Percentiles rank a stretch among this genome's conserved stretches.
phyloP scores from a whole-genome alignment of 2,329 filamentous ascomycete genomes.

The Penicillium paneum region DNA sequence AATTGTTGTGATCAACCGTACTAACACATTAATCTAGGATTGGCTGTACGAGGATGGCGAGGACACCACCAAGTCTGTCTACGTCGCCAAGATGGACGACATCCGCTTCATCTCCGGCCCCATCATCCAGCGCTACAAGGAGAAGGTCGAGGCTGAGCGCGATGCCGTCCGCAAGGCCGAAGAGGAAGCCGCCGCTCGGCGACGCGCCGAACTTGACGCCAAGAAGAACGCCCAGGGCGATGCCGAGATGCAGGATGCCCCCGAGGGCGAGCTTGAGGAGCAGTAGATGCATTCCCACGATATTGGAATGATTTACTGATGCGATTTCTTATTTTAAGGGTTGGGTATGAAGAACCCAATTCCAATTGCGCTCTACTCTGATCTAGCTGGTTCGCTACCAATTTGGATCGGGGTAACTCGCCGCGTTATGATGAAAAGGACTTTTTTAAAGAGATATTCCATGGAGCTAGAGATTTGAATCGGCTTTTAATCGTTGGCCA shows the following conservation, averaged over 20 bases:
- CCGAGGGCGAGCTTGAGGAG: slow-evolving; percentile 39
- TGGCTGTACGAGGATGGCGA: slow-evolving; percentile 98
- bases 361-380: neutral
- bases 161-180: slow-evolving; percentile 64
- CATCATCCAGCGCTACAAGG: slow-evolving; percentile 89
- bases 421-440: slow-evolving; percentile 26
- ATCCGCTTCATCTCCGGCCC: slow-evolving; percentile 87
- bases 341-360: neutral
- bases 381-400: neutral
- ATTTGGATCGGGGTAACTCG: slow-evolving; percentile 1
- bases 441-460: slow-evolving; percentile 23
- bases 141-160: slow-evolving; percentile 86
- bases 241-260: slow-evolving; percentile 61
- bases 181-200: slow-evolving; percentile 63
- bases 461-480: slow-evolving; percentile 22
- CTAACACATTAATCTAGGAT: slow-evolving; percentile 57
- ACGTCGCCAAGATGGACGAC: slow-evolving; percentile 93
- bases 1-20: slow-evolving; percentile 14
- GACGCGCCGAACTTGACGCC: slow-evolving; percentile 65
- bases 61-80: slow-evolving; percentile 88
- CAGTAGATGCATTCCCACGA: slow-evolving; percentile 27
- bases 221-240: slow-evolving; percentile 48
- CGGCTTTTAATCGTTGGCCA: slow-evolving; percentile 5
- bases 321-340: neutral
- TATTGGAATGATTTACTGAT: slow-evolving; percentile 6